phyloP scores from a whole-genome alignment of 768 basidiomycete species.

The Plicaturopsis crispa region DNA sequence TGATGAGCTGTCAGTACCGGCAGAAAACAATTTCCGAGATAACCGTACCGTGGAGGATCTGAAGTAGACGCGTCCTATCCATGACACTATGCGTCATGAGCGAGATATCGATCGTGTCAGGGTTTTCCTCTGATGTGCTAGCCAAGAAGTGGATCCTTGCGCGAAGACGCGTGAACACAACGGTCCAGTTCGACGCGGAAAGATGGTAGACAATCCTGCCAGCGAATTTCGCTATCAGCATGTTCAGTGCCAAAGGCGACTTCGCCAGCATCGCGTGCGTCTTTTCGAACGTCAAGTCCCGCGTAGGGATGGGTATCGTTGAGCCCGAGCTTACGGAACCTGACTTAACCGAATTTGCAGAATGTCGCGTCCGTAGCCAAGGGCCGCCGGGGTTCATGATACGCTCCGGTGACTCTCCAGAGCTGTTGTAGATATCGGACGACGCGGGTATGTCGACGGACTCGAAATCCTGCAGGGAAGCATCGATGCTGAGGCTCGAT shows the following conservation, averaged over 20 bases:
- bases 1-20: slow-evolving; percentile 16
- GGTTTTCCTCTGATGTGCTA: slow-evolving; percentile 37
- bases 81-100: slow-evolving; percentile 74
- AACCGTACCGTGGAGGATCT: slow-evolving; percentile 61
- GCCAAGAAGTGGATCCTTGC: slow-evolving; percentile 62
- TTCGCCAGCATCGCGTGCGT: slow-evolving; percentile 55
- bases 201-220: slow-evolving; percentile 81
- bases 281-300: slow-evolving; percentile 42
- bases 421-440: slow-evolving; percentile 3
- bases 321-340: slow-evolving; percentile 26
- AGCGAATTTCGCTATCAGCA: slow-evolving; percentile 61
- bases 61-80: slow-evolving; percentile 58
- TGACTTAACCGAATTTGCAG: slow-evolving; percentile 32
- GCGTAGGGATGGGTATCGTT: slow-evolving; percentile 13
- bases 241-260: slow-evolving; percentile 46
- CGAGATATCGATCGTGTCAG: slow-evolving; percentile 69
- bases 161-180: slow-evolving; percentile 66
- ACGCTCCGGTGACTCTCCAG: slow-evolving; percentile 13
- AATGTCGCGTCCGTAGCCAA: slow-evolving; percentile 26
- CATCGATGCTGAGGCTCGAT: slow-evolving; percentile 52
- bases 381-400: too few species aligned
- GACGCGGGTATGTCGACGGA: slow-evolving; percentile 32
- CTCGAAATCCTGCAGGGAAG: slow-evolving; percentile 68
- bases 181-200: slow-evolving; percentile 81
- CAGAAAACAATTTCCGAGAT: background rate